Percentiles rank a stretch among this genome's conserved stretches.
phyloP scores from a whole-genome alignment of 306 rosid genomes.

The Inga laurina region DNA sequence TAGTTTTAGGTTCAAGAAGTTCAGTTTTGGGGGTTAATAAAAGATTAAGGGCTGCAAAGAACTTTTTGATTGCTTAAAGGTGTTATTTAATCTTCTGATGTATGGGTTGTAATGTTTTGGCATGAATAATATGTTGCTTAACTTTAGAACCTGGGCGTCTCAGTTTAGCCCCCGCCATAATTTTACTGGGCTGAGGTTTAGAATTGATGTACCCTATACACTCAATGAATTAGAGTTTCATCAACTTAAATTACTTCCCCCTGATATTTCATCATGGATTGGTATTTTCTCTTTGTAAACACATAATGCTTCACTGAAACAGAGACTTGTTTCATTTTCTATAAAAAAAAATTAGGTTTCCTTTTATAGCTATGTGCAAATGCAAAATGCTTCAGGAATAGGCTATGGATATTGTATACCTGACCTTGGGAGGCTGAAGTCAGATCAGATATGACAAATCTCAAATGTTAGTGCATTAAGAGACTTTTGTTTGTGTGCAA shows the following conservation, averaged over 20 bases:
- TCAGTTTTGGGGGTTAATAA: neutral
- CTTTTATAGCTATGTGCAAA: neutral
- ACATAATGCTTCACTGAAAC: neutral
- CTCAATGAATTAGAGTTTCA: neutral
- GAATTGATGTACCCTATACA: neutral
- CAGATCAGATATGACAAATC: neutral
- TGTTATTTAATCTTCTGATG: neutral
- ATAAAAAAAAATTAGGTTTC: neutral
- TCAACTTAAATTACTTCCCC: neutral
- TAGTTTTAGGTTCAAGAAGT: neutral
- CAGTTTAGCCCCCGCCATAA: neutral
- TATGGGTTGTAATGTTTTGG: neutral
- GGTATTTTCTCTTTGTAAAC: neutral
- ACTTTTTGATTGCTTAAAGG: neutral
- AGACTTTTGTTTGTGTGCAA: neutral
- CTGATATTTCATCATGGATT: neutral
- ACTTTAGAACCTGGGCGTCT: slow-evolving; percentile 8
- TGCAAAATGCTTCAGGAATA: neutral
- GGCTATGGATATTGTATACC: neutral
- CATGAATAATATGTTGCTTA: neutral
- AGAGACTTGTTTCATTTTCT: neutral
- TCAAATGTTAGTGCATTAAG: neutral
- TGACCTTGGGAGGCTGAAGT: neutral
- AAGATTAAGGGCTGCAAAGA: neutral
- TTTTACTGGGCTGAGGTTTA: neutral